Percentiles rank a stretch among this genome's conserved stretches.
phyloP scores from a whole-genome alignment of 371 early-diverging fungal genomes.

The Circinella umbellata region DNA sequence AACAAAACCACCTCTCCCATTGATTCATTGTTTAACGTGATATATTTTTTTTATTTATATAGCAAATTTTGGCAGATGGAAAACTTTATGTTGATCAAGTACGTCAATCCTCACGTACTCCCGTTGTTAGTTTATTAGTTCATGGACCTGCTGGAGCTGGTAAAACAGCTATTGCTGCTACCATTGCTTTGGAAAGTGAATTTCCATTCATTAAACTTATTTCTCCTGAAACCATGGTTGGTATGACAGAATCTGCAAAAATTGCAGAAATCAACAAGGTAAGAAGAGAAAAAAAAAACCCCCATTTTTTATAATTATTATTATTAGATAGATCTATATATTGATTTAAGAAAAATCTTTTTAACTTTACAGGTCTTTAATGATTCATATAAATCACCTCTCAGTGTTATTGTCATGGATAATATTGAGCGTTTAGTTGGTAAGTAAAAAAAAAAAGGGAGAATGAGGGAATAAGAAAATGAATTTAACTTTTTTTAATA shows the following conservation, averaged over 20 bases:
- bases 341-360: too few relatives aligned
- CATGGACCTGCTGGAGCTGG: constrained; percentile 94
- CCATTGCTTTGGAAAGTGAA: constrained; percentile 91
- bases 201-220: constrained; percentile 99
- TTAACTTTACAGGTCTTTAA: constrained; percentile 68
- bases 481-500: constrained; percentile 15
- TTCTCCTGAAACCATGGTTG: constrained; percentile 97
- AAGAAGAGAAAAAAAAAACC: too few relatives aligned
- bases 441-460: constrained; percentile 24
- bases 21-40: too few relatives aligned
- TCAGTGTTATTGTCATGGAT: constrained; percentile 97
- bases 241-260: constrained; percentile 93
- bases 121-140: constrained; percentile 86
- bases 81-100: constrained; percentile 89
- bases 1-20: too few relatives aligned
- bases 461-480: neutral
- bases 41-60: neutral
- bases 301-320: too few relatives aligned
- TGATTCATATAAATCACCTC: constrained; percentile 98
- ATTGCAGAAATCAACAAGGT: constrained; percentile 92
- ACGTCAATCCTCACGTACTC: constrained; percentile 80
- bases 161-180: constrained; percentile 98
- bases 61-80: constrained; percentile 83
- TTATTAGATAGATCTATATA: too few relatives aligned
- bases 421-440: constrained; percentile 94